Conservation (phyloP, 169 alveolate species). For the Eimeria necatrix region DNA sequence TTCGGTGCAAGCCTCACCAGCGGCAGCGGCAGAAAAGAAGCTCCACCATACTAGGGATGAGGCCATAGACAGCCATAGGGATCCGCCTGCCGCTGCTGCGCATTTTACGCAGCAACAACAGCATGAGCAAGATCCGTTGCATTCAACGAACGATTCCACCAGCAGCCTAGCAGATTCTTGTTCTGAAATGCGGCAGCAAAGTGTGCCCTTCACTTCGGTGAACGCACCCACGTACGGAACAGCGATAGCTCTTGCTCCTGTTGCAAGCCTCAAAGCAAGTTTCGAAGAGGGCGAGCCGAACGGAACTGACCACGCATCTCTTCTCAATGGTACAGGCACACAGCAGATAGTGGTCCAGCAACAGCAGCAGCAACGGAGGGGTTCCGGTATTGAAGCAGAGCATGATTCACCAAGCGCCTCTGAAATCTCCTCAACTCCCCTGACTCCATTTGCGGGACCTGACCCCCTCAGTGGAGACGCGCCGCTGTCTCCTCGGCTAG, state of each 20-base stretch:
- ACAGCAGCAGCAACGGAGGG: constrained; percentile 52
- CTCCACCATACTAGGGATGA: neutral
- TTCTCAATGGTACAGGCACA: neutral
- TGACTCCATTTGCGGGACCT: constrained; percentile 77
- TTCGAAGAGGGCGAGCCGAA: neutral
- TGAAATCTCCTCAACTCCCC: constrained; percentile 53
- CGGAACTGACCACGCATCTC: neutral
- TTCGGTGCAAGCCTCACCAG: constrained; percentile 6
- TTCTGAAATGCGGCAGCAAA: neutral
- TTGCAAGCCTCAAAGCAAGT: neutral
- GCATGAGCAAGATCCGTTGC: constrained; percentile 30
- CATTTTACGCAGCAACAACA: constrained; percentile 44
- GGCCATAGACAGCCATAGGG: neutral
- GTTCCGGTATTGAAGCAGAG: neutral
- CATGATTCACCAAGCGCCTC: neutral
- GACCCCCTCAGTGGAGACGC: constrained; percentile 79
- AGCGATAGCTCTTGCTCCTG: neutral
- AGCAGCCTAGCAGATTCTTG: neutral
- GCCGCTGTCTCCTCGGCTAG: constrained; percentile 77
- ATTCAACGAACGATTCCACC: neutral
- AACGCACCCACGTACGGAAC: neutral
- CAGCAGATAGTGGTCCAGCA: neutral
- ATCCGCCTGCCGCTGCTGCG: neutral
- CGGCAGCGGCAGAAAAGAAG: constrained; percentile 13
- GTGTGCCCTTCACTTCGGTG: neutral